A percentile compares a stretch with the other conserved stretches of the same genome.
Conservation (phyloP, 2,329 filamentous ascomycete genomes). For the Aspergillus brasiliensis region DNA sequence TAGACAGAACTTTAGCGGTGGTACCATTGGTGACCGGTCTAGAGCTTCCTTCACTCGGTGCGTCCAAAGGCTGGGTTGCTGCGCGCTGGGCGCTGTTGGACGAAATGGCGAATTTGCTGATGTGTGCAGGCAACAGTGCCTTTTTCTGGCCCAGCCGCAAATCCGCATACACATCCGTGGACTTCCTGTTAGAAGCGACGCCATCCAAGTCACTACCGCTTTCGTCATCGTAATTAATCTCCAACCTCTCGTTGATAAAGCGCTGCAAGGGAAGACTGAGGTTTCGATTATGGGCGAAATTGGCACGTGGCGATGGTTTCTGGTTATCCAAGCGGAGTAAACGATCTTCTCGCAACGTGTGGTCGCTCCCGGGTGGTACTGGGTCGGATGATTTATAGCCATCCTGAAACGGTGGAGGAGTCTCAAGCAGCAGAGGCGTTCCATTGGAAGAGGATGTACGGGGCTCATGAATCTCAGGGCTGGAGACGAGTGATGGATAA, state of each 20-base stretch:
- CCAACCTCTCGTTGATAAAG: constrained; percentile 42
- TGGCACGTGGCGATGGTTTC: constrained; percentile 23
- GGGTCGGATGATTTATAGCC: constrained; percentile 20
- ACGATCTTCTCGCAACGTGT: constrained; percentile 35
- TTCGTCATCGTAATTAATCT: constrained; percentile 29
- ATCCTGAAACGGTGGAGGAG: constrained; percentile 26
- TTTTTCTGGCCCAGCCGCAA: constrained; percentile 13
- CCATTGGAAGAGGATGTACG: constrained; percentile 31
- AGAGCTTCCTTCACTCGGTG: constrained; percentile 18
- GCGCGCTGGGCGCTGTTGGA: constrained; percentile 8
- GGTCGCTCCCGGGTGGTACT: constrained; percentile 24
- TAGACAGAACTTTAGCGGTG: background rate
- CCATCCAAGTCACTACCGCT: constrained; percentile 14
- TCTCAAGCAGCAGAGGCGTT: constrained; percentile 26
- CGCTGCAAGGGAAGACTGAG: constrained; percentile 43
- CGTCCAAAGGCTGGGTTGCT: constrained; percentile 16
- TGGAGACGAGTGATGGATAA: constrained; percentile 35
- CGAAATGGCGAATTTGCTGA: constrained; percentile 12
- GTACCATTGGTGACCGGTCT: constrained; percentile 12
- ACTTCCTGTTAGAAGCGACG: constrained; percentile 10
- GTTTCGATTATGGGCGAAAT: constrained; percentile 32
- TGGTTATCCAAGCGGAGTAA: constrained; percentile 32
- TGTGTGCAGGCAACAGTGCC: constrained; percentile 17
- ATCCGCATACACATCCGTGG: constrained; percentile 29
- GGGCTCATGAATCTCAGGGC: constrained; percentile 29